phyloP scores from a whole-genome alignment of 1,284 basidiomycete species.

The Lignosus rhinocerotis region DNA sequence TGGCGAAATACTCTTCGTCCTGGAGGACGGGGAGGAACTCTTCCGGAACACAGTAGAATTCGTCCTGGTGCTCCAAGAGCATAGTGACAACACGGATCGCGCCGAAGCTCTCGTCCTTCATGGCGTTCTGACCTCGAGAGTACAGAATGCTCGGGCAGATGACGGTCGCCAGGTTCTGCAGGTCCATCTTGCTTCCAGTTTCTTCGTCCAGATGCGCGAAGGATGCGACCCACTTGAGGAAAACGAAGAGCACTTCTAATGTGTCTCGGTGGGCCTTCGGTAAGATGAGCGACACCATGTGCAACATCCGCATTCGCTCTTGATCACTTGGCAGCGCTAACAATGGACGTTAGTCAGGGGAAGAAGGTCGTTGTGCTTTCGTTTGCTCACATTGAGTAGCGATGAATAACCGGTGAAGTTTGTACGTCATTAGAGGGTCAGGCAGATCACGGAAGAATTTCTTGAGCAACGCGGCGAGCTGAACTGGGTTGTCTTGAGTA shows the following conservation, averaged over 20 bases:
- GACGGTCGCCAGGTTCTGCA: slow-evolving; percentile 96
- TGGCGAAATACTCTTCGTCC: slow-evolving; percentile 85
- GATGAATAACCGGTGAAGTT: slow-evolving; percentile 88
- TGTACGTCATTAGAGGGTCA: slow-evolving; percentile 94
- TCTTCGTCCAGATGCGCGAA: slow-evolving; percentile 99
- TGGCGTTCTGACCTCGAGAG: slow-evolving; percentile 83
- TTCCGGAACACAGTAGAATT: slow-evolving; percentile 86
- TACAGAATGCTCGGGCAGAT: slow-evolving; percentile 95
- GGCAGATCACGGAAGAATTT: slow-evolving; percentile 97
- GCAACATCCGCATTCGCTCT: slow-evolving; percentile 83
- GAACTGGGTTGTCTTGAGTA: slow-evolving; percentile 94
- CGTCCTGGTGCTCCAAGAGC: slow-evolving; percentile 92
- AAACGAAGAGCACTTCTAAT: slow-evolving; percentile 97
- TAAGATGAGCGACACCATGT: slow-evolving; percentile 85
- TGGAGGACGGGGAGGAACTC: slow-evolving; percentile 82
- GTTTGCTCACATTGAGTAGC: slow-evolving; percentile 78
- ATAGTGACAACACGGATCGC: slow-evolving; percentile 85
- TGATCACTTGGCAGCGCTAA: slow-evolving; percentile 74
- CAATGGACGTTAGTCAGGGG: slow-evolving; percentile 9
- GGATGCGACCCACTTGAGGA: slow-evolving; percentile 98
- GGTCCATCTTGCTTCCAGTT: slow-evolving; percentile 98
- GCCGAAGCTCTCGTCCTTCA: slow-evolving; percentile 92
- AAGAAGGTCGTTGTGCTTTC: background rate
- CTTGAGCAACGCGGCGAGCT: slow-evolving; percentile 95
- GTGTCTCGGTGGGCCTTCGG: slow-evolving; percentile 96